Evolutionary conservation across 2,329 filamentous ascomycete species (phyloP).

Genomic region (Aspergillus japonicus): DNA sequence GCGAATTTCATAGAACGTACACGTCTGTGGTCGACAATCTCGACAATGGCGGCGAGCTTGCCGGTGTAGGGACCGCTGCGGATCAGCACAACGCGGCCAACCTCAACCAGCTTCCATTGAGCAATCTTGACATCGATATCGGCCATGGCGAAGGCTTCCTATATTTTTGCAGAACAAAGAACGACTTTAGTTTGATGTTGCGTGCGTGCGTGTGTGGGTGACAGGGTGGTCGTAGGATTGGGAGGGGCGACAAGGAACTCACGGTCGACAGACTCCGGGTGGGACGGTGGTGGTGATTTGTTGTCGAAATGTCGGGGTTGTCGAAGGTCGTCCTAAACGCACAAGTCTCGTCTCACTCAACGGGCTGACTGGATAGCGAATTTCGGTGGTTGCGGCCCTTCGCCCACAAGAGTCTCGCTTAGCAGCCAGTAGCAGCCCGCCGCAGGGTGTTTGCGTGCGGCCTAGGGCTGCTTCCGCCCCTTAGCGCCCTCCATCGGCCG

Average conservation of each 20-base stretch:
- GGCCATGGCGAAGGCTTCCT: conserved; percentile 72
- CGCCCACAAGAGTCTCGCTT: conserved; percentile 44
- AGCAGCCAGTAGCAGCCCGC: conserved; percentile 35
- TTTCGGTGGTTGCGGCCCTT: conserved; percentile 35
- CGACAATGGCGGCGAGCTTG: conserved; percentile 89
- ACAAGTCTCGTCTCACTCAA: conserved; percentile 30
- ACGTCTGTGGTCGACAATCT: conserved; percentile 99
- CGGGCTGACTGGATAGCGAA: conserved; percentile 30
- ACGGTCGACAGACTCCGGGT: conserved; percentile 43
- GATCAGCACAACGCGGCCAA: conserved; percentile 95
- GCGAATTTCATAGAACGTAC: conserved; percentile 62
- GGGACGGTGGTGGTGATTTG: conserved; percentile 36
- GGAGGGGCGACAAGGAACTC: conserved; percentile 29
- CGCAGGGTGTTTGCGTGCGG: conserved; percentile 23
- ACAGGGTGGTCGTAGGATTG: conserved; percentile 3
- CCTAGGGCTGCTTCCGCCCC: conserved; percentile 36
- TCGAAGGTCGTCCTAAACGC: conserved; percentile 36
- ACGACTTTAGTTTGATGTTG: conserved; percentile 26
- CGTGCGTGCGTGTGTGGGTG: conserved; percentile 13
- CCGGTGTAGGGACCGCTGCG: conserved; percentile 77
- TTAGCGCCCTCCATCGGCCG: conserved; percentile 13
- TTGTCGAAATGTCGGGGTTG: conserved; percentile 44
- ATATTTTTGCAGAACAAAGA: conserved; percentile 26
- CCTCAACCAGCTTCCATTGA: conserved; percentile 94
- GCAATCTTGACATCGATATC: conserved; percentile 78